Conservation (phyloP, 2,329 filamentous ascomycete genomes). For the Sclerotinia borealis region DNA sequence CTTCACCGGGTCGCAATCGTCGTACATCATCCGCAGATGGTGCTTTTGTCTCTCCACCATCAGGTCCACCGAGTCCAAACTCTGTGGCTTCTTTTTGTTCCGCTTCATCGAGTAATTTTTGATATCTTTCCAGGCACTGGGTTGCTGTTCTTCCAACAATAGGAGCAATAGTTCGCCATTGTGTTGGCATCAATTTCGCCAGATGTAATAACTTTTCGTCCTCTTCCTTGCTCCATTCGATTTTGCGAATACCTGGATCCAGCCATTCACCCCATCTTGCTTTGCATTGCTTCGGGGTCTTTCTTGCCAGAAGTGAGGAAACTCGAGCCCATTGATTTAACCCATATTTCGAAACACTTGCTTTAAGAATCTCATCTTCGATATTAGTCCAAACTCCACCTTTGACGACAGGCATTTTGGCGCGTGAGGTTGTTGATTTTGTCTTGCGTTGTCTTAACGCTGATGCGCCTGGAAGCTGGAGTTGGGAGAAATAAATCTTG, state of each 20-base stretch:
- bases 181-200: slow-evolving; percentile 96
- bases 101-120: slow-evolving; percentile 92
- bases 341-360: slow-evolving; percentile 84
- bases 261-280: slow-evolving; percentile 98
- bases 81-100: slow-evolving; percentile 80
- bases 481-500: slow-evolving; percentile 13
- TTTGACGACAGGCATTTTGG: slow-evolving; percentile 64
- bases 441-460: background rate
- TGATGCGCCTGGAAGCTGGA: slow-evolving; percentile 8
- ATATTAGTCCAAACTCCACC: slow-evolving; percentile 72
- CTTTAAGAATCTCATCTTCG: slow-evolving; percentile 91
- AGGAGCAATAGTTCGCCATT: slow-evolving; percentile 97
- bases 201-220: slow-evolving; percentile 95
- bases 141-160: slow-evolving; percentile 95
- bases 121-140: slow-evolving; percentile 94
- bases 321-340: slow-evolving; percentile 98
- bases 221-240: slow-evolving; percentile 98
- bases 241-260: slow-evolving; percentile 95
- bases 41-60: slow-evolving; percentile 78
- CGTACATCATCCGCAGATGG: slow-evolving; percentile 91
- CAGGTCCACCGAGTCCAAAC: slow-evolving; percentile 75
- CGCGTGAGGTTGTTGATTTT: slow-evolving; percentile 15
- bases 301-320: slow-evolving; percentile 91
- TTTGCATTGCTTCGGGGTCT: slow-evolving; percentile 99
- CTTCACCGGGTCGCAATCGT: slow-evolving; percentile 80